Conservation (phyloP, 2,329 filamentous ascomycete species). For the Periconia macrospinosa region DNA sequence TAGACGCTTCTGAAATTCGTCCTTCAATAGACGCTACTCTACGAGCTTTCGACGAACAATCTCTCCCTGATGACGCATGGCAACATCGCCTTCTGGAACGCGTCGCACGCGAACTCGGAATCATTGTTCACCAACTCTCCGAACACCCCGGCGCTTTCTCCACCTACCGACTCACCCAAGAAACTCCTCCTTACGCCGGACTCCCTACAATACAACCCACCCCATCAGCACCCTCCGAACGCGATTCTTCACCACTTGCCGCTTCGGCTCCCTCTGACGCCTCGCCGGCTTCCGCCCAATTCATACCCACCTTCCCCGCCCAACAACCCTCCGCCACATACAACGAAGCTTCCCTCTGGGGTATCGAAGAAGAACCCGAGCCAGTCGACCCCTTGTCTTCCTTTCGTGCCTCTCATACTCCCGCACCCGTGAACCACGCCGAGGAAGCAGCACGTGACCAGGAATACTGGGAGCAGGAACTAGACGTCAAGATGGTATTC, state of each 20-base stretch:
- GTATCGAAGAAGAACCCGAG: constrained; percentile 64
- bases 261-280: constrained; percentile 32
- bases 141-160: constrained; percentile 88
- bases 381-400: constrained; percentile 47
- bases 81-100: constrained; percentile 78
- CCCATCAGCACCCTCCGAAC: constrained; percentile 19
- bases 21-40: constrained; percentile 20
- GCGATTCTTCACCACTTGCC: constrained; percentile 23
- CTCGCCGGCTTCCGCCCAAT: constrained; percentile 46
- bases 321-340: constrained; percentile 36
- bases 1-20: constrained; percentile 22
- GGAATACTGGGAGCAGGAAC: constrained; percentile 90
- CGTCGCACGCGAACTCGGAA: constrained; percentile 83
- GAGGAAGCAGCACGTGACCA: constrained; percentile 50
- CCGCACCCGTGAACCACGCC: constrained; percentile 19
- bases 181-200: constrained; percentile 73
- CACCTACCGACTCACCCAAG: constrained; percentile 67
- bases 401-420: constrained; percentile 31
- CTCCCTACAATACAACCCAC: constrained; percentile 59
- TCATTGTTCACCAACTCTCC: constrained; percentile 79
- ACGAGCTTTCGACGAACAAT: constrained; percentile 30
- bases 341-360: constrained; percentile 63
- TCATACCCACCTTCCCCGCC: constrained; percentile 51
- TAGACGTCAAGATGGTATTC: constrained; percentile 91
- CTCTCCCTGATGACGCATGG: constrained; percentile 57